A percentile compares a stretch with the other conserved stretches of the same genome.
Evolutionary conservation across 331 rosid species (phyloP).

Genomic region (Dryas integrifolia): DNA sequence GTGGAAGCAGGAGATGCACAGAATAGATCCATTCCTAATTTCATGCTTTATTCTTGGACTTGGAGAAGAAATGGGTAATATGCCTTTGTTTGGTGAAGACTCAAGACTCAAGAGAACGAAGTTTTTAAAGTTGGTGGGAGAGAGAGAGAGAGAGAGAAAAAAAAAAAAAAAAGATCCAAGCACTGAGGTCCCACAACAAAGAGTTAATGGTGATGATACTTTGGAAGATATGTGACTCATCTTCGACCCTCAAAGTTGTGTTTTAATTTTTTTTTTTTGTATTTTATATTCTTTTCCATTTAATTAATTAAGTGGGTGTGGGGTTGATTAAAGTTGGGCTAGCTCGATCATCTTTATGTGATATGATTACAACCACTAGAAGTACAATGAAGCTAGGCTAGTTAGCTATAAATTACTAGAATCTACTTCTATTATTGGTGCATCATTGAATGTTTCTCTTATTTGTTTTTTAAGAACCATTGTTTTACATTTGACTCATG

Average conservation of each 20-base stretch:
- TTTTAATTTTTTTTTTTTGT: not conserved
- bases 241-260: conserved; percentile 30
- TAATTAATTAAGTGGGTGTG: conserved; percentile 13
- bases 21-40: conserved; percentile 47
- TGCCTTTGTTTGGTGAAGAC: not conserved
- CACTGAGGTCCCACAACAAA: conserved; percentile 27
- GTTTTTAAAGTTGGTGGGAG: conserved; percentile 18
- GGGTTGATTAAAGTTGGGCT: conserved; percentile 22
- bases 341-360: not conserved
- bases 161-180: not conserved
- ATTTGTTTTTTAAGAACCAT: not conserved
- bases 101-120: not conserved
- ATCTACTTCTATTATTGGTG: conserved; percentile 39
- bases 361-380: conserved; percentile 51
- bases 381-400: conserved; percentile 26
- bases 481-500: not conserved
- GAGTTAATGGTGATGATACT: conserved; percentile 6
- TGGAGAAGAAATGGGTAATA: not conserved
- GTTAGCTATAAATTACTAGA: not conserved
- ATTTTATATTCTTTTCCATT: not conserved
- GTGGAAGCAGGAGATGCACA: conserved; percentile 81
- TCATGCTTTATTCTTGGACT: conserved; percentile 33
- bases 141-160: not conserved
- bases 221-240: conserved; percentile 36
- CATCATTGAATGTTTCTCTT: conserved; percentile 38